Percentiles rank a stretch among this genome's conserved stretches.
phyloP scores from a whole-genome alignment of 2,329 filamentous ascomycete species.

The Diaporthe sp. region DNA sequence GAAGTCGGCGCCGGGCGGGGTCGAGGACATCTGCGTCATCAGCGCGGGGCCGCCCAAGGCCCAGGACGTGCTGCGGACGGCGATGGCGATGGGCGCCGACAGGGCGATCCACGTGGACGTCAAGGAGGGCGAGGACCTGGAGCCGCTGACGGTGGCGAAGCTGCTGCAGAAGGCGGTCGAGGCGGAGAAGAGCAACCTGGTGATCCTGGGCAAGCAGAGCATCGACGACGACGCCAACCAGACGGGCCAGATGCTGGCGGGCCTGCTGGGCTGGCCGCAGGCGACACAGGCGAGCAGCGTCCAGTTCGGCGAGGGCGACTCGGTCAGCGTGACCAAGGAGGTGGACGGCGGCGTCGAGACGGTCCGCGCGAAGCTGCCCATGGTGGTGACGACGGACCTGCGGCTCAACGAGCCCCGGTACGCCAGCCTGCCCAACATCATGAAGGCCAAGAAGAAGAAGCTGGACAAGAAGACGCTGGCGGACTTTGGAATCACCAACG shows the following conservation, averaged over 20 bases:
- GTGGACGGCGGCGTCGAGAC: constrained; percentile 97
- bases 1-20: constrained; percentile 77
- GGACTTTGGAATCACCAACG: constrained; percentile 84
- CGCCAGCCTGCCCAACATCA: constrained; percentile 96
- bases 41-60: constrained; percentile 90
- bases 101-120: constrained; percentile 89
- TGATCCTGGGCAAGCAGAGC: constrained; percentile 96
- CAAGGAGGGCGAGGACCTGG: constrained; percentile 80
- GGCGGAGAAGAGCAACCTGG: constrained; percentile 89
- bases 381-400: constrained; percentile 96
- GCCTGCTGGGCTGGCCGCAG: constrained; percentile 91
- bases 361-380: constrained; percentile 84
- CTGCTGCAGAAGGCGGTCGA: constrained; percentile 84
- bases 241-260: constrained; percentile 98
- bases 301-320: constrained; percentile 78
- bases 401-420: constrained; percentile 95
- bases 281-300: constrained; percentile 94
- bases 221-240: constrained; percentile 97
- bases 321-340: constrained; percentile 85
- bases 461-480: constrained; percentile 90
- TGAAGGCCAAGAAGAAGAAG: constrained; percentile 99
- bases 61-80: constrained; percentile 90
- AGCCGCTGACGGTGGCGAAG: constrained; percentile 94
- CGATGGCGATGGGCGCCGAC: constrained; percentile 99
- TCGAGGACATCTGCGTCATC: constrained; percentile 93